phyloP scores from a whole-genome alignment of 441 rosid species.

The Pelargonium myrrhifolium region DNA sequence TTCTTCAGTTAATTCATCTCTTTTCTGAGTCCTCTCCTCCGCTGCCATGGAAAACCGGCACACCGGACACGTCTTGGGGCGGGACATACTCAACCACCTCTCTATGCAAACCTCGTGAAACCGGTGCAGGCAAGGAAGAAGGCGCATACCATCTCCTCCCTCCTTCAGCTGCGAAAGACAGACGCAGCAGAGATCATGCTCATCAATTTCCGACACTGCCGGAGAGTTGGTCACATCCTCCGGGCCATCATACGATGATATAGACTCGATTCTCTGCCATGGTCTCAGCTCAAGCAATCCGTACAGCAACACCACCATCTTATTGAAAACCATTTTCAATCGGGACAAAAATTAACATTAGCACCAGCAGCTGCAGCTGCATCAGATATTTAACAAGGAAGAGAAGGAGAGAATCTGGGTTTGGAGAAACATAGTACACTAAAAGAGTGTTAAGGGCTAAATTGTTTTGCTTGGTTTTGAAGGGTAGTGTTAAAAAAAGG shows the following conservation, averaged over 20 bases:
- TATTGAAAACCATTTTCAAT: slow-evolving; percentile 32
- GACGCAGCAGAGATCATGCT: slow-evolving; percentile 37
- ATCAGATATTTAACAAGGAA: slow-evolving; percentile 23
- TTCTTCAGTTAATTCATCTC: slow-evolving; percentile 52
- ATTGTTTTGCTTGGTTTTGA: slow-evolving; percentile 32
- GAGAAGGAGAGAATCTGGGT: slow-evolving; percentile 15
- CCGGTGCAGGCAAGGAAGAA: slow-evolving; percentile 46
- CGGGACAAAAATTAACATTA: slow-evolving; percentile 10
- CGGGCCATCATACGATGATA: too few species aligned
- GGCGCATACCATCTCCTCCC: slow-evolving; percentile 20
- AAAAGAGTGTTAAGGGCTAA: too few species aligned
- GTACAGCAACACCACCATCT: slow-evolving; percentile 25
- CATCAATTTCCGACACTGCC: not conserved
- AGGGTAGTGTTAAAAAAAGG: slow-evolving; percentile 27
- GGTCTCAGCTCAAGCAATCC: slow-evolving; percentile 12
- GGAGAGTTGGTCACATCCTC: too few species aligned
- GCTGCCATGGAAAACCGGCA: slow-evolving; percentile 43
- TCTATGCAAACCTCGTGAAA: slow-evolving; percentile 46
- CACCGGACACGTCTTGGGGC: slow-evolving; percentile 51
- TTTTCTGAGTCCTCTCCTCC: too few species aligned
- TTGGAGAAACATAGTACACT: too few species aligned
- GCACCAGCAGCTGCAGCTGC: too few species aligned
- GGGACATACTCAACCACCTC: slow-evolving; percentile 37
- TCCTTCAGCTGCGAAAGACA: slow-evolving; percentile 39
- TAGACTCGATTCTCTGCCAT: too few species aligned